Evolutionary conservation across 129 eudicot species (phyloP), one percentile per base, ranked within the genome.

Genomic region (Apium graveolens): DNA sequence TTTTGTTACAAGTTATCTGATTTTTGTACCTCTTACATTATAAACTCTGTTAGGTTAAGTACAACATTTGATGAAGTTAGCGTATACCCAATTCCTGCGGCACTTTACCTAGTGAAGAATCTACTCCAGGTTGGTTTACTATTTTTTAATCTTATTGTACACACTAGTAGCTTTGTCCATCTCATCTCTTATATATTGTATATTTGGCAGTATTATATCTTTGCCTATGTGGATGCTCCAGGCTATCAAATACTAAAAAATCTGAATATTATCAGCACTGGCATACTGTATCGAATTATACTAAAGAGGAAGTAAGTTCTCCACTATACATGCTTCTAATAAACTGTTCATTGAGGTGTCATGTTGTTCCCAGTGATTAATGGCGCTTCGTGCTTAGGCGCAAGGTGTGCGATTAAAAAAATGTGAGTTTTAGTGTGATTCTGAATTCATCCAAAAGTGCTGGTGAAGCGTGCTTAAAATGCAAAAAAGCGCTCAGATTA

Each of bases 201-300:
- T 76, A 48, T 85, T n/a, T 86, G 80, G 88, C 94, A 96, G 99
- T 96, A 96, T 89, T 96, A 96, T 83, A 96, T 96, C 81, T 96
- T 96, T 81, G 96, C 95, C 2, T 96, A 96, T 78, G 99, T 96
- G 85, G 99, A 96, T 90, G 99, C 99, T 85, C 99, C 99, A 75
- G 99, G 99, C 41, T 96, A 96, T 87, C 99, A 96, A 82, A 96
- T 96, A 84, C 85, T 96, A 75, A 96, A 96, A 89, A 96, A 96
- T 84, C 81, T 96, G 46, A 96, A 96, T 81, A 96, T 96, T 51
- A 90, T 96, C 87, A 96, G 97, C 84, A 96, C 99, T 3, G 99
- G 99, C 57, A 86, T 96, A 55, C 71, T 96, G 75, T 96, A 92
- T 74, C 96, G 91, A 29, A 90, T 96, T 78, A 96, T 96, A 81